Evolutionary conservation across 2,329 filamentous ascomycete genomes (phyloP).

Genomic region (Alternaria gaisen): DNA sequence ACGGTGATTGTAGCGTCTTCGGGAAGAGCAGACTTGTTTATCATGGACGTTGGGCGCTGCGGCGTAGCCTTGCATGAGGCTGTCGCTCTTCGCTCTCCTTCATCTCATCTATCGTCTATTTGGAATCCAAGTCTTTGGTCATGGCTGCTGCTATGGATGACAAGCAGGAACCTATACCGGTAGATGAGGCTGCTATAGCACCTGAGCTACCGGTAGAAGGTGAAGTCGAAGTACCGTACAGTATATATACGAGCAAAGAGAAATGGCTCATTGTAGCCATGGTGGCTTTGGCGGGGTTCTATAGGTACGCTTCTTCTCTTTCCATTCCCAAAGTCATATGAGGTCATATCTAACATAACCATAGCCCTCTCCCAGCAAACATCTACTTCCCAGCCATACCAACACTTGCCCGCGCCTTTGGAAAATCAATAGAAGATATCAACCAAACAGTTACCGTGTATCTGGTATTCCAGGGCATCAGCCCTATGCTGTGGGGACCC

Average conservation of each 20-base stretch:
- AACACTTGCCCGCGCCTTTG: constrained; percentile 47
- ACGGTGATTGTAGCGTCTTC: constrained; percentile 14
- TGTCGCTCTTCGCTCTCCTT: neutral
- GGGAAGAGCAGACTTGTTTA: constrained; percentile 5
- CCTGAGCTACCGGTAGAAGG: constrained; percentile 22
- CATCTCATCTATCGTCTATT: neutral
- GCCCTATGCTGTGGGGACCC: constrained; percentile 62
- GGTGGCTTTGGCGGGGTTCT: constrained; percentile 43
- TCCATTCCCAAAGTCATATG: neutral
- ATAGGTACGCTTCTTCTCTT: constrained; percentile 27
- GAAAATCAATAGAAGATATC: constrained; percentile 54
- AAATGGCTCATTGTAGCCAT: constrained; percentile 45
- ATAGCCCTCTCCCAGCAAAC: constrained; percentile 51
- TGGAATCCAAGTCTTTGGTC: neutral
- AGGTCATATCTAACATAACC: neutral
- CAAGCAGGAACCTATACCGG: constrained; percentile 23
- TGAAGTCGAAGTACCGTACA: constrained; percentile 35
- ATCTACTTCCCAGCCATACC: constrained; percentile 53
- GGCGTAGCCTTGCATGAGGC: constrained; percentile 7
- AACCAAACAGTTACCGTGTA: constrained; percentile 63
- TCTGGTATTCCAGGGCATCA: constrained; percentile 60
- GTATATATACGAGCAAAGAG: constrained; percentile 39
- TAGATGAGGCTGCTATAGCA: constrained; percentile 20
- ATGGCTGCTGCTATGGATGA: constrained; percentile 20
- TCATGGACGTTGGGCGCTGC: constrained; percentile 4